These are phyloP conservation scores for Lithohypha guttulata DNA, from an alignment of 2,329 filamentous ascomycete genomes.

Conservation along the genomic window DNA sequence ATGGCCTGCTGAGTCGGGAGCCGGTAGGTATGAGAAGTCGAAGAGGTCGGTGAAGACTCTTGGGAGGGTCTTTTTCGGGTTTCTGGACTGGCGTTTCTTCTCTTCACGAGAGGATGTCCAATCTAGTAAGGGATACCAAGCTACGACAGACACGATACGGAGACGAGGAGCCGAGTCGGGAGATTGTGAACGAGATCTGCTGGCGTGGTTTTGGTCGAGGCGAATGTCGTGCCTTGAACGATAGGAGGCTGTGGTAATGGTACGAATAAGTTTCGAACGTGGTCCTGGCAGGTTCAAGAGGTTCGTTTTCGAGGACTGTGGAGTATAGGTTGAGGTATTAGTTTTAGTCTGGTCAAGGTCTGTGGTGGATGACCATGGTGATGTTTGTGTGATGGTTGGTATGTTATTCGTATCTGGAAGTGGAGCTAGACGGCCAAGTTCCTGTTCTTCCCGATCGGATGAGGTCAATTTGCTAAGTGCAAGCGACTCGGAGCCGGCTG, in stretches of 20 bases:
- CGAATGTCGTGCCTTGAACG: slow-evolving; percentile 6
- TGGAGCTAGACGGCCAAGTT: background rate
- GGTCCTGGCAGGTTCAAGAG: slow-evolving; percentile 6
- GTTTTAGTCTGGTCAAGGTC: slow-evolving; percentile 3
- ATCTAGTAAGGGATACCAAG: slow-evolving; percentile 54
- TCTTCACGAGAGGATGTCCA: slow-evolving; percentile 50
- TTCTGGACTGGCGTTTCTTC: slow-evolving; percentile 44
- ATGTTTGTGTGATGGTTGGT: background rate
- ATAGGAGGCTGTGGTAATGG: background rate
- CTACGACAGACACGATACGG: slow-evolving; percentile 45
- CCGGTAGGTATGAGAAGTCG: slow-evolving; percentile 37
- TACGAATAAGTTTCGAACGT: slow-evolving; percentile 4
- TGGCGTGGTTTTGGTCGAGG: slow-evolving; percentile 13
- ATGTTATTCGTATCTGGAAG: background rate
- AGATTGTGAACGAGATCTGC: slow-evolving; percentile 7
- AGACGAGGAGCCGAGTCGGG: slow-evolving; percentile 30
- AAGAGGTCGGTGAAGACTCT: slow-evolving; percentile 40
- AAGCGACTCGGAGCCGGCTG: background rate
- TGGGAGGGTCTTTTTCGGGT: slow-evolving; percentile 41
- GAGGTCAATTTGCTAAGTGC: background rate
- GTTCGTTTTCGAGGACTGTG: slow-evolving; percentile 4
- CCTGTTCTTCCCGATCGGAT: background rate
- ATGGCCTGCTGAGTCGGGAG: slow-evolving; percentile 33
- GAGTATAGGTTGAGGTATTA: background rate
- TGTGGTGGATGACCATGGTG: background rate